Evolutionary conservation across 768 basidiomycete genomes (phyloP).

Genomic region (Mycena galopus): DNA sequence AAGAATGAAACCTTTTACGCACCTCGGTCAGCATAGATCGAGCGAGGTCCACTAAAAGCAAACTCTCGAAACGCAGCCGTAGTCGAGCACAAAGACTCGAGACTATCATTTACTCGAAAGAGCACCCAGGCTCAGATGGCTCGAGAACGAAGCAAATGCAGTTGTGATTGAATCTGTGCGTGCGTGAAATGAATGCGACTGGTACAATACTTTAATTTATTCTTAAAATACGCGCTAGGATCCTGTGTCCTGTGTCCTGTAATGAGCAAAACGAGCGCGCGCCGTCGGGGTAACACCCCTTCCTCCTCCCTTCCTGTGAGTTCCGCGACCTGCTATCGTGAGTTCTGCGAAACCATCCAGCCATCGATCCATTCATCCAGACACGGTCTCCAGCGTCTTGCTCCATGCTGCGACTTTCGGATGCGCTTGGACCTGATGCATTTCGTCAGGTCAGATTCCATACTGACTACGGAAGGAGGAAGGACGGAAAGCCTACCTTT

Average conservation of each 20-base stretch:
- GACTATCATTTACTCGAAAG: too few relatives aligned
- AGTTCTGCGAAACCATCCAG: too few relatives aligned
- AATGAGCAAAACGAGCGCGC: not conserved
- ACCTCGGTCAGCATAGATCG: too few relatives aligned
- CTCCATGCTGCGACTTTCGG: conserved; percentile 82
- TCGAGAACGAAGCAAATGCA: too few relatives aligned
- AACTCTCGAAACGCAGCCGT: too few relatives aligned
- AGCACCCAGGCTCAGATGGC: too few relatives aligned
- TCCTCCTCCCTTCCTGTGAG: not conserved
- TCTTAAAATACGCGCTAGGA: not conserved
- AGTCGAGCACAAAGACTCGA: too few relatives aligned
- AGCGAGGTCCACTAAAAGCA: too few relatives aligned
- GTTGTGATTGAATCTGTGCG: too few relatives aligned
- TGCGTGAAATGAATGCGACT: not conserved
- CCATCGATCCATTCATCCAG: conserved; percentile 19
- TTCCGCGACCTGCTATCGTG: too few relatives aligned
- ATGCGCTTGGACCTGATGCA: conserved; percentile 73
- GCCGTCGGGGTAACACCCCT: not conserved
- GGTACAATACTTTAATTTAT: not conserved
- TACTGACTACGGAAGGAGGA: not conserved
- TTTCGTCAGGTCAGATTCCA: conserved; percentile 2
- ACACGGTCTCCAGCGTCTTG: conserved; percentile 70
- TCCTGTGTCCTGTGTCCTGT: not conserved
- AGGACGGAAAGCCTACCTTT: conserved; percentile 63
- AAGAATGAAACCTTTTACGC: too few relatives aligned